These are phyloP conservation scores for Coriolopsis trogii DNA, from an alignment of 1,284 basidiomycete species.

Conservation along the genomic window DNA sequence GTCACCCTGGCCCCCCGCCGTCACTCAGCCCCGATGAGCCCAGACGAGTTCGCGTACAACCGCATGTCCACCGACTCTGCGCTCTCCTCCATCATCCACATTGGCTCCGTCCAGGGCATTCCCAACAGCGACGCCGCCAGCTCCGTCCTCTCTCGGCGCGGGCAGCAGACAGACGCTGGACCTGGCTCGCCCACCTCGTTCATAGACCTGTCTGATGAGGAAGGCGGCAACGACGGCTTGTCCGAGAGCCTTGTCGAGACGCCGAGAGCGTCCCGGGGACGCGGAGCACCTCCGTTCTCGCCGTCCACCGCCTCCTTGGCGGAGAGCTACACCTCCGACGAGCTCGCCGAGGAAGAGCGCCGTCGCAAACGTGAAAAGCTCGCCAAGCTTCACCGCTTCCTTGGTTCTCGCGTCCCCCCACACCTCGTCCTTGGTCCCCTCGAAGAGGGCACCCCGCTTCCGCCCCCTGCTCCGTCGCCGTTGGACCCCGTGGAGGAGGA, in stretches of 20 bases:
- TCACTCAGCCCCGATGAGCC: constrained; percentile 52
- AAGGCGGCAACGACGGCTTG: constrained; percentile 33
- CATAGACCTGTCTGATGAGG: constrained; percentile 71
- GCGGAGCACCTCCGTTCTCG: constrained; percentile 27
- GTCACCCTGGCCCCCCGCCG: constrained; percentile 42
- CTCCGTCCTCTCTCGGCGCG: constrained; percentile 10
- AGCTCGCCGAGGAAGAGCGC: constrained; percentile 59
- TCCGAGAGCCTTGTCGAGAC: constrained; percentile 34
- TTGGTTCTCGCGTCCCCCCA: constrained; percentile 74
- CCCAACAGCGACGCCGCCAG: constrained; percentile 26
- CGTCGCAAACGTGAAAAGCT: constrained; percentile 72
- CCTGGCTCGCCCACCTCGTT: constrained; percentile 53
- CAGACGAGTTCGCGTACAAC: constrained; percentile 36
- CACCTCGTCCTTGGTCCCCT: constrained; percentile 63
- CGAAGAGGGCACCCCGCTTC: constrained; percentile 42
- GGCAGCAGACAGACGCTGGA: constrained; percentile 2
- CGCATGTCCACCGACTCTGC: constrained; percentile 9
- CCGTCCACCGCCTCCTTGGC: constrained; percentile 46
- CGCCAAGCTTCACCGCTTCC: constrained; percentile 77
- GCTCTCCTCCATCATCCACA: constrained; percentile 27
- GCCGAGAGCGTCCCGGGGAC: constrained; percentile 31
- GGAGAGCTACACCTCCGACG: constrained; percentile 53
- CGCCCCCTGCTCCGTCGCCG: constrained; percentile 36
- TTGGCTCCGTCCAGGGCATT: constrained; percentile 26
- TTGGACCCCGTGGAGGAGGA: constrained; percentile 25